Base-by-base conservation (phyloP, 2,329 filamentous ascomycete genomes). In the Aspergillus oerlinghausenensis region DNA sequence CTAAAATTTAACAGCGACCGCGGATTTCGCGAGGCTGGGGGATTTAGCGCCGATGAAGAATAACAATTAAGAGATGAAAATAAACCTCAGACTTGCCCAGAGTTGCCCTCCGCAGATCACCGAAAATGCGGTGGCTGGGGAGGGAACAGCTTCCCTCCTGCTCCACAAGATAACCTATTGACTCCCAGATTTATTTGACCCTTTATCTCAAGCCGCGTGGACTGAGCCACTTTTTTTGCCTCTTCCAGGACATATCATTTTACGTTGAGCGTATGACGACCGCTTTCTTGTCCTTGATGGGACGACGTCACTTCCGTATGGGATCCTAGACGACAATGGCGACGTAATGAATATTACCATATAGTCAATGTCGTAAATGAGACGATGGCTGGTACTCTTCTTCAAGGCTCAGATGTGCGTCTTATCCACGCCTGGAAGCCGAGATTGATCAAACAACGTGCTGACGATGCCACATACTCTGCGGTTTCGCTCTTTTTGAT, bases 111-210 rank as follows among this genome's bases (percentile, higher is more conserved):
- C 35, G 35, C 49, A 48, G 47, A 55, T 54, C 52, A 29, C 35
- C 45, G 61, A 67, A 72, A 72, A 68, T 63, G 64, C 61, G 68
- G 70, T 72, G 70, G 70, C 70, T 72, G 70, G 67, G 68, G 60
- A 52, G 17, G 14, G 32, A 38, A 17, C 32, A 59, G 51, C 48
- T 57, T 55, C 63, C 49, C 55, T 56, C 45, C 53, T 55, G 60
- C 60, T 38, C 32, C 32, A 38, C 32, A 38, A 14, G 32, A 38
- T 38, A 17, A 17, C 32, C 32, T 38, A 38, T 38, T 17, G 32
- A 17, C 32, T 7, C 6, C 32, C 17, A 17, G 6, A 35, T 35
- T 29, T 14, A 32, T 14, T 11, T 17, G 32, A 38, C 32, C 11
- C 19, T 47, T 47, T 23, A 47, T 14, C 23, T 47, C 19, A 25